phyloP scores from a whole-genome alignment of 805 yeast species.

The Nematodospora valgi region DNA sequence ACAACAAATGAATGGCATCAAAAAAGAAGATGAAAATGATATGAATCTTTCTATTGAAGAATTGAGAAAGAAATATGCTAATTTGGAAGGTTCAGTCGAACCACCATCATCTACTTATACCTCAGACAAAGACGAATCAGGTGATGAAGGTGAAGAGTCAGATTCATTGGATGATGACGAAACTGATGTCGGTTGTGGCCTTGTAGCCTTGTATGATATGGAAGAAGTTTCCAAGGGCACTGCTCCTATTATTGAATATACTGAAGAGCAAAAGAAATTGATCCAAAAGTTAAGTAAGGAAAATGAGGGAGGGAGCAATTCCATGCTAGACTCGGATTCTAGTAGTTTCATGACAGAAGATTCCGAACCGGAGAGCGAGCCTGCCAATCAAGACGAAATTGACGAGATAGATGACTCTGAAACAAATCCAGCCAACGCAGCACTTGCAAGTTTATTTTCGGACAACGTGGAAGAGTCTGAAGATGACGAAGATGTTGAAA shows the following conservation, averaged over 20 bases:
- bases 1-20: conserved; percentile 18
- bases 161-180: conserved; percentile 11
- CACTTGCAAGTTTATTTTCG: conserved; percentile 9
- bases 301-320: conserved; percentile 8
- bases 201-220: conserved; percentile 15
- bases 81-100: conserved; percentile 24
- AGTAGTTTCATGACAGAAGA: conserved; percentile 8
- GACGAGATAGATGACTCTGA: conserved; percentile 3
- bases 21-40: conserved; percentile 35
- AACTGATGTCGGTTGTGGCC: conserved; percentile 12
- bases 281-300: conserved; percentile 20
- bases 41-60: conserved; percentile 52
- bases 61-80: conserved; percentile 53
- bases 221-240: conserved; percentile 3
- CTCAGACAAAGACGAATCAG: conserved; percentile 10
- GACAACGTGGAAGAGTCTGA: conserved; percentile 15
- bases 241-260: conserved; percentile 15
- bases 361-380: conserved; percentile 5
- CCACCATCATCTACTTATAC: conserved; percentile 15
- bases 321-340: conserved; percentile 9
- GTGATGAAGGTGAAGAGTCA: conserved; percentile 12
- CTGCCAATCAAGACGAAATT: too few relatives aligned
- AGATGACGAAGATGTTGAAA: conserved; percentile 10
- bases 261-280: conserved; percentile 30
- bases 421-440: conserved; percentile 2